phyloP scores from a whole-genome alignment of 2,329 filamentous ascomycete genomes.

The Fusarium sp. region DNA sequence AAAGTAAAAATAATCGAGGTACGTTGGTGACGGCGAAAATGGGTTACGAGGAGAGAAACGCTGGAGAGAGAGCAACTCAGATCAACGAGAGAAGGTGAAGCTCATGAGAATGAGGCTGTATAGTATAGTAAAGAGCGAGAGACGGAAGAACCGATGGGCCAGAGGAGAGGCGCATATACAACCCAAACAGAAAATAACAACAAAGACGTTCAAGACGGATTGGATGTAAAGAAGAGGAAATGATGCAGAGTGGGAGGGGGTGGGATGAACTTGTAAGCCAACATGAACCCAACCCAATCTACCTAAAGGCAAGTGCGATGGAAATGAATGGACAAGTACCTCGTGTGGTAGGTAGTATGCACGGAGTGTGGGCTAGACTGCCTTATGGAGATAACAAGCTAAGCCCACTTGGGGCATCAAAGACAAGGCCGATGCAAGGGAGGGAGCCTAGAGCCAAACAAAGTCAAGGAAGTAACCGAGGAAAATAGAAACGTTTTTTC shows the following conservation, averaged over 20 bases:
- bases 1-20: constrained; percentile 22
- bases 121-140: constrained; percentile 24
- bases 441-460: constrained; percentile 14
- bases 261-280: constrained; percentile 37
- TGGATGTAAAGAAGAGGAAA: constrained; percentile 13
- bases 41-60: constrained; percentile 1
- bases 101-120: constrained; percentile 7
- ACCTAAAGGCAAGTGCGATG: constrained; percentile 20
- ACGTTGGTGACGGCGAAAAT: constrained; percentile 16
- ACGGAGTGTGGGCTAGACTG: background rate
- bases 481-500: constrained; percentile 20
- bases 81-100: constrained; percentile 29
- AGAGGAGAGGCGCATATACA: constrained; percentile 20
- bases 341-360: constrained; percentile 26
- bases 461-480: constrained; percentile 21
- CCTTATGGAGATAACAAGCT: constrained; percentile 19
- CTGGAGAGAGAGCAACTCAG: constrained; percentile 18
- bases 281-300: constrained; percentile 14
- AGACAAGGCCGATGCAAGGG: constrained; percentile 32
- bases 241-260: constrained; percentile 22
- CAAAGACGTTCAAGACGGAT: constrained; percentile 7
- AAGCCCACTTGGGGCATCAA: constrained; percentile 26
- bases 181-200: constrained; percentile 9
- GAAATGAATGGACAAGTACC: background rate
- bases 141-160: constrained; percentile 16